Percentiles rank a stretch among this genome's conserved stretches.
phyloP scores from a whole-genome alignment of 2,329 filamentous ascomycete genomes.

The Ceratocystis eucalypticola region DNA sequence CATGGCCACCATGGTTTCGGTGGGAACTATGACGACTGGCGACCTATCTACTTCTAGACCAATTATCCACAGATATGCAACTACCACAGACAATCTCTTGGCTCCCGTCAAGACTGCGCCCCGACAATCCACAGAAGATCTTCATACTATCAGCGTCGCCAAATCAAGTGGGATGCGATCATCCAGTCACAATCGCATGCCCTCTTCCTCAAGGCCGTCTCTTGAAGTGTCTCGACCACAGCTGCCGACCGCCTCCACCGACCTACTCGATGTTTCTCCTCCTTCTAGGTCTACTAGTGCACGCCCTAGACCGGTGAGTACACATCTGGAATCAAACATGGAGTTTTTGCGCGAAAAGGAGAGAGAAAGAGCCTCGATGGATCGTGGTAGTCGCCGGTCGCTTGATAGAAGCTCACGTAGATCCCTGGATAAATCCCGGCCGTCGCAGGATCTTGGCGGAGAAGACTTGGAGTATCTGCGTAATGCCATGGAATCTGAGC shows the following conservation, averaged over 20 bases:
- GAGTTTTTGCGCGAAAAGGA: constrained; percentile 74
- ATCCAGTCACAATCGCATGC: constrained; percentile 25
- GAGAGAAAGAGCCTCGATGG: constrained; percentile 22
- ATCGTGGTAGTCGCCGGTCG: constrained; percentile 14
- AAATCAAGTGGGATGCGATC: constrained; percentile 11
- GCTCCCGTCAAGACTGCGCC: constrained; percentile 22
- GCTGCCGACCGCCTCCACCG: constrained; percentile 27
- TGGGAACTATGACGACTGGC: constrained; percentile 62
- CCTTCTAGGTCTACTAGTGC: constrained; percentile 28
- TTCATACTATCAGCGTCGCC: constrained; percentile 8
- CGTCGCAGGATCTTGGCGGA: constrained; percentile 14
- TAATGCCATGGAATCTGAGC: constrained; percentile 53
- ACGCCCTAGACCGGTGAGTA: constrained; percentile 63
- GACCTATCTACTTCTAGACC: constrained; percentile 18
- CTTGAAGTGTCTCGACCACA: constrained; percentile 57
- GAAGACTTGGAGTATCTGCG: constrained; percentile 59
- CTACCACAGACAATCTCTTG: neutral
- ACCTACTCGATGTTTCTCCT: constrained; percentile 41
- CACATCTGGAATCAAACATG: constrained; percentile 68
- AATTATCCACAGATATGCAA: constrained; percentile 29
- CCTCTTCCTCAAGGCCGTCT: constrained; percentile 49
- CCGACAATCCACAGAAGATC: constrained; percentile 12
- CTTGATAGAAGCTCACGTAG: constrained; percentile 17
- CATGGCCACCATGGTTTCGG: constrained; percentile 31
- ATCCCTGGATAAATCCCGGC: constrained; percentile 14